Conservation (phyloP, 805 yeast genomes). For the Yarrowia yakushimensis region DNA sequence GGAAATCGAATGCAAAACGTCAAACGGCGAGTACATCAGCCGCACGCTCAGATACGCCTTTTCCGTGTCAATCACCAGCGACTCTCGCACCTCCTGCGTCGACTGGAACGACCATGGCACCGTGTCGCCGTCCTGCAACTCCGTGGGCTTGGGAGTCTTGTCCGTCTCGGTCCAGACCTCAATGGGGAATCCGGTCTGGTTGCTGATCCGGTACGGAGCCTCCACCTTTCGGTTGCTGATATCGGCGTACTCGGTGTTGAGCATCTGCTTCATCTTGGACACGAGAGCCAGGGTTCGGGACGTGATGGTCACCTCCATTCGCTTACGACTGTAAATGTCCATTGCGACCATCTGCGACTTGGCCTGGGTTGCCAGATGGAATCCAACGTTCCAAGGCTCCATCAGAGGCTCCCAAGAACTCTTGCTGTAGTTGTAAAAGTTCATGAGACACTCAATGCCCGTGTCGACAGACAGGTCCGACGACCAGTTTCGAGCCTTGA, state of each 20-base stretch:
- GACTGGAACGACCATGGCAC: constrained; percentile 92
- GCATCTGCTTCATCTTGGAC: constrained; percentile 60
- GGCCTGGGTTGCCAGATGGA: constrained; percentile 54
- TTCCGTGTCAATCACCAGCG: constrained; percentile 60
- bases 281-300: constrained; percentile 75
- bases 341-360: constrained; percentile 51
- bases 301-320: constrained; percentile 77
- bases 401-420: constrained; percentile 89
- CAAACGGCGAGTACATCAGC: constrained; percentile 54
- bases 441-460: constrained; percentile 61
- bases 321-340: constrained; percentile 69
- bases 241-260: constrained; percentile 32
- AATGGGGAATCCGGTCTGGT: constrained; percentile 82
- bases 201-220: constrained; percentile 74
- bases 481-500: constrained; percentile 78
- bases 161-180: constrained; percentile 73
- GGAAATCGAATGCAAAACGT: constrained; percentile 53
- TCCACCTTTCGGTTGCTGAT: constrained; percentile 51
- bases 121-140: constrained; percentile 46
- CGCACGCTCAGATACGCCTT: constrained; percentile 58
- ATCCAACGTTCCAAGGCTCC: constrained; percentile 80
- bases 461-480: constrained; percentile 72
- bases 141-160: constrained; percentile 27
- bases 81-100: constrained; percentile 84
- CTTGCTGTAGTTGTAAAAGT: constrained; percentile 80